These are phyloP conservation scores for Meyerozyma athensensis DNA, from an alignment of 1,139 yeast species.

Conservation along the genomic window DNA sequence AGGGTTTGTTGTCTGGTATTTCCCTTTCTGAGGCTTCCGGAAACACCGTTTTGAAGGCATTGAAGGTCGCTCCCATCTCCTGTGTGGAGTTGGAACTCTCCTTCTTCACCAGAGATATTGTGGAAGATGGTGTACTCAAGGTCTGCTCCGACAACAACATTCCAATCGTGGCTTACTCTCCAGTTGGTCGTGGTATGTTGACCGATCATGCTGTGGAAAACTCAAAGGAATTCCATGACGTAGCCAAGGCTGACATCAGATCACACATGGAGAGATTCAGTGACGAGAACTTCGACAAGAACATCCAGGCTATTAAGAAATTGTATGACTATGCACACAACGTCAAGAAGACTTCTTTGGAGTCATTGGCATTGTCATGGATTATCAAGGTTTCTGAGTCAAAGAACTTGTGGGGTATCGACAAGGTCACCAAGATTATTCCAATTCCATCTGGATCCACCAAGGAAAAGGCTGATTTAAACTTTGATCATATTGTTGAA, in stretches of 20 bases:
- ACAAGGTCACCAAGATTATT: conserved; percentile 50
- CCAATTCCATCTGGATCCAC: conserved; percentile 80
- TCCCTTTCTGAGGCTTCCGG: conserved; percentile 70
- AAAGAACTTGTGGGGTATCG: conserved; percentile 25
- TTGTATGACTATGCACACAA: conserved; percentile 47
- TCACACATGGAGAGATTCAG: conserved; percentile 28
- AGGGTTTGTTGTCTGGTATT: conserved; percentile 59
- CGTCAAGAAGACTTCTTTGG: conserved; percentile 44
- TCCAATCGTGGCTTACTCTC: conserved; percentile 75
- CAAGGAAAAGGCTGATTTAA: conserved; percentile 53
- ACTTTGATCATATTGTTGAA: conserved; percentile 39
- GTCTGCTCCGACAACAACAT: conserved; percentile 45
- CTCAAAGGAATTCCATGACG: conserved; percentile 25
- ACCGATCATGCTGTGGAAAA: conserved; percentile 53
- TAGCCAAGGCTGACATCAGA: conserved; percentile 53
- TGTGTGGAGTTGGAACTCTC: conserved; percentile 78
- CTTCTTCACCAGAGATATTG: conserved; percentile 55
- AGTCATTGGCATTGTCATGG: conserved; percentile 76
- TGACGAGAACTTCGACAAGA: conserved; percentile 51
- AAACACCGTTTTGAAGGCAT: conserved; percentile 54
- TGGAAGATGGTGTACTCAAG: conserved; percentile 56
- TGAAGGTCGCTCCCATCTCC: conserved; percentile 44
- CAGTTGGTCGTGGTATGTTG: conserved; percentile 73
- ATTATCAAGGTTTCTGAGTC: conserved; percentile 35
- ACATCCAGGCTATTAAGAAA: conserved; percentile 41